Evolutionary conservation across 495 filamentous ascomycete genomes (phyloP).

Genomic region (Pseudomonodictys pantanalensis): DNA sequence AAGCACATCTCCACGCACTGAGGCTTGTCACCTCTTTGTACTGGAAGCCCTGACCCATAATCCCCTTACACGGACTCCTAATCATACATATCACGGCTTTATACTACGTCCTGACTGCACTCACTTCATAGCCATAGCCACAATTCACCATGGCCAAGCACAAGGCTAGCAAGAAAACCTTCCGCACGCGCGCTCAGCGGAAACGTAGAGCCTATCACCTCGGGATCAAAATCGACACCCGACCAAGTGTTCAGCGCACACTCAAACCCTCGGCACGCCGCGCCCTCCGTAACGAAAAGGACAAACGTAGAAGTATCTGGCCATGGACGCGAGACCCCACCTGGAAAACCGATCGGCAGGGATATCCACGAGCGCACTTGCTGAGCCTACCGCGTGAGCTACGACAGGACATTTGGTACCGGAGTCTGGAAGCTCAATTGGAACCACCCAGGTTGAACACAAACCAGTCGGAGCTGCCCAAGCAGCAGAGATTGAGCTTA

Average conservation of each 20-base stretch:
- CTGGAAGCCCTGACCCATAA: too few species aligned
- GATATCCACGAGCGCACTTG: neutral
- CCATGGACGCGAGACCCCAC: neutral
- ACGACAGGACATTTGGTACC: neutral
- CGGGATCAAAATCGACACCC: neutral
- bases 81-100: too few species aligned
- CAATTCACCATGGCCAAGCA: too few species aligned
- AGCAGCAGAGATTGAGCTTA: neutral
- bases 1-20: too few species aligned
- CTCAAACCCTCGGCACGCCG: neutral
- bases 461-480: too few species aligned
- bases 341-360: neutral
- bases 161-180: neutral
- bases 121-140: too few species aligned
- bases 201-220: neutral
- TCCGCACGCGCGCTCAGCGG: neutral
- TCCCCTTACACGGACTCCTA: too few species aligned
- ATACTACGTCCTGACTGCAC: too few species aligned
- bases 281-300: neutral
- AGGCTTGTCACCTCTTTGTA: too few species aligned
- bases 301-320: neutral
- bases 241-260: neutral
- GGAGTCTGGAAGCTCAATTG: neutral
- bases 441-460: too few species aligned
- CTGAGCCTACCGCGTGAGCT: neutral